phyloP scores from a whole-genome alignment of 805 yeast genomes.

The Candida silvicultrix region DNA sequence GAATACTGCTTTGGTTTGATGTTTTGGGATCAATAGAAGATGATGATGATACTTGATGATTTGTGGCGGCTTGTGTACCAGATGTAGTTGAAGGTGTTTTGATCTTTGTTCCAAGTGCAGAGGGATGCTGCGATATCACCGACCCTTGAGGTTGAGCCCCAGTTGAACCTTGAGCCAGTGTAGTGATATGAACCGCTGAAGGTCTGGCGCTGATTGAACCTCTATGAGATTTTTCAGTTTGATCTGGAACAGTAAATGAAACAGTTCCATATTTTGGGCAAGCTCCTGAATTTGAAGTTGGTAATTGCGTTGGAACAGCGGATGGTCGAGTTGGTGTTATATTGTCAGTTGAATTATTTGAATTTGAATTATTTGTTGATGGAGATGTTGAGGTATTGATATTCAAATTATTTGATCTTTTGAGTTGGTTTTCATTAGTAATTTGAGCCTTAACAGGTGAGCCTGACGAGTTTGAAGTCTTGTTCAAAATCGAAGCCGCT shows the following conservation, averaged over 20 bases:
- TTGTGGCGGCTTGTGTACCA: neutral
- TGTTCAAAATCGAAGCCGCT: neutral
- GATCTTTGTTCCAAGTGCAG: conserved; percentile 1
- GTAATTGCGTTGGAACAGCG: neutral
- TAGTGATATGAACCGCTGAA: conserved; percentile 29
- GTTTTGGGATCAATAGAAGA: neutral
- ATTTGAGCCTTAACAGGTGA: neutral
- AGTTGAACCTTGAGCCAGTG: conserved; percentile 4
- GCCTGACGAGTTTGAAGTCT: neutral
- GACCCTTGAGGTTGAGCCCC: conserved; percentile 6
- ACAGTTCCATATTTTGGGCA: conserved; percentile 19
- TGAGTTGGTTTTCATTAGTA: neutral
- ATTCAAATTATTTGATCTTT: neutral
- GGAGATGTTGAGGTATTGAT: neutral
- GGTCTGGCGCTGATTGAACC: conserved; percentile 55
- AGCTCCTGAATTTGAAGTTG: neutral
- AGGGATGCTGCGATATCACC: neutral
- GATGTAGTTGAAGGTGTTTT: conserved; percentile 2
- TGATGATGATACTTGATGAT: neutral
- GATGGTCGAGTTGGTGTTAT: neutral
- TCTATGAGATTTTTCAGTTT: conserved; percentile 38
- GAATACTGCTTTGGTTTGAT: neutral
- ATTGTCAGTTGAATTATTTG: neutral
- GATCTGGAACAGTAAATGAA: conserved; percentile 42
- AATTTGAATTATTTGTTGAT: neutral